Evolutionary conservation across 2,329 filamentous ascomycete species (phyloP), one percentile per base, ranked within the genome.

Genomic region (Sordariomycetes sp.): DNA sequence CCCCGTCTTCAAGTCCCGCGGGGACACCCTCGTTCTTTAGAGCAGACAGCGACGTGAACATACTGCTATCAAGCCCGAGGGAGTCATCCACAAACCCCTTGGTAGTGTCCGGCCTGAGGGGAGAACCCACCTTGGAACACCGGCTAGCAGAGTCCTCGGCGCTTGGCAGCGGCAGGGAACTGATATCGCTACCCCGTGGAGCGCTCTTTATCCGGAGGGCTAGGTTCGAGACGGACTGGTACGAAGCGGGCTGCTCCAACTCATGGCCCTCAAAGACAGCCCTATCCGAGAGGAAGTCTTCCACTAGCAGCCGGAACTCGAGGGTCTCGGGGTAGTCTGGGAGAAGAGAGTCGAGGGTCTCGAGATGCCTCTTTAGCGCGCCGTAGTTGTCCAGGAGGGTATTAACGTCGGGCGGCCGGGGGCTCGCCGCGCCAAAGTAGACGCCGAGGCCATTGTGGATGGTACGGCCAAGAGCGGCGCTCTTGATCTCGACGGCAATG

Each of bases 401-500:
- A 42, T 59, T 48, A 13, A 68, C 63, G 24, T 62, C 60, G 10
- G 65, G 60, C 1, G 60, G 58, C 36, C 62, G 51, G 8, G 59
- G 55, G 7, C 58, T 56, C 15, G 57, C 45, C 1, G 59, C 58
- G 36, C 58, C 20, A 6, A 55, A 10, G 2, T 36, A 42, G 7
- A 61, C 55, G 4, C 57, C 55, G 28, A 74, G 69, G 59, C 69
- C 72, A 39, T 70, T 68, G n/a, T 70, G 72, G 17, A 74, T 65
- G 28, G 69, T 71, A 50, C 68, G 68, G 52, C 71, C 68, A 55
- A 75, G 67, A 20, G 68, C 68, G 39, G 70, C 66, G 57, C 72
- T 74, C n/a, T 57, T 59, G 3, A 67, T 60, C 10, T 64, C 61
- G 12, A 68, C 54, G 3, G 62, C 60, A 8, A 65, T 63, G 0